Base-by-base conservation (phyloP, 208 protist species). In the Leishmania mexicana region DNA sequence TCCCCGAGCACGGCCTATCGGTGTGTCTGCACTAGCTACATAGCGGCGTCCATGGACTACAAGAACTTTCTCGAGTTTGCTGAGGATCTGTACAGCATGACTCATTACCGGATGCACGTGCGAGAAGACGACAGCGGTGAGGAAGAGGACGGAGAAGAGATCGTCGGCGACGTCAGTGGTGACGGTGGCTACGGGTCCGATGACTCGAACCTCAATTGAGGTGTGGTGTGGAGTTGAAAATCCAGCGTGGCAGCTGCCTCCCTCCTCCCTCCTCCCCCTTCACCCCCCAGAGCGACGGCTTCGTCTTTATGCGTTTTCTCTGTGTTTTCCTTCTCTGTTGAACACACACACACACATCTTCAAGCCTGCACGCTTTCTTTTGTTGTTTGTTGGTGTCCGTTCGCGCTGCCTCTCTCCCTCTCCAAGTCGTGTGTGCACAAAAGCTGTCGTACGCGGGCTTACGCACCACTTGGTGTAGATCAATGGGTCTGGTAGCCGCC, bases 1-100 rank as follows among this genome's bases (percentile, higher is more conserved):
- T 58, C 85, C 17, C 83, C 89, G 3, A 62, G 85, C 51, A 85
- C 81, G 35, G 81, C 75, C 5, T 88, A 87, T 53, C 81, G 85
- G 19, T 90, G 90, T 81, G 73, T 93, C 38, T 95, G 92, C 79
- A 92, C 89, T 11, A 85, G 84, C 38, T 96, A 97, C 84, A 88
- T 97, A 77, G 92, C 86, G 2, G 92, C 88, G 3, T 90, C 91
- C 40, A 82, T 96, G 31, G 89, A 94, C 78, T 92, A 95, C 85
- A 83, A 90, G n/a, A 82, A 85, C 6, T 97, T 97, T 78, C 82
- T 89, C 49, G 79, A 93, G 75, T 86, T 97, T 10, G 91, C 87
- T 8, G 83, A 87, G 8, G 90, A 97, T 68, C 79, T 90, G 67
- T 89, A 90, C 62, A 86, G 83, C 28, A 86, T 94, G 54, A 86